A percentile compares a stretch with the other conserved stretches of the same genome.
Conservation (phyloP, 164 flowering plant species). For the Magnolia officinalis region DNA sequence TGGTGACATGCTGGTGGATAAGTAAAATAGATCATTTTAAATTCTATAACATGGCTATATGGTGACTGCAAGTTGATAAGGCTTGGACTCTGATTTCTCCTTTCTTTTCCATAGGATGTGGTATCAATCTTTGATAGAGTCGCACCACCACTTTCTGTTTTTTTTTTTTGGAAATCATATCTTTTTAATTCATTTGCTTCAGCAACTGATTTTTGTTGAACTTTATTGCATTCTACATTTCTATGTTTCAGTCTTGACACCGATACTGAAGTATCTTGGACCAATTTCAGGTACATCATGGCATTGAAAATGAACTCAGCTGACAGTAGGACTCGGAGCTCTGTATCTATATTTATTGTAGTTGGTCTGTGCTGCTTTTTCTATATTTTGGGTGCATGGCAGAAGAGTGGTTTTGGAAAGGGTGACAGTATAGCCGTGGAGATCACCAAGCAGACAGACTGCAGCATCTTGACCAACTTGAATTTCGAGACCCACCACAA, state of each 20-base stretch:
- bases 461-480: conserved; percentile 49
- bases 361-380: conserved; percentile 85
- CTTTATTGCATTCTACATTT: not conserved
- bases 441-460: conserved; percentile 61
- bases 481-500: conserved; percentile 76
- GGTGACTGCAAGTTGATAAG: not conserved
- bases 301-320: conserved; percentile 46
- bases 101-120: not conserved
- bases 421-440: conserved; percentile 77
- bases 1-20: not conserved
- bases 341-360: conserved; percentile 67
- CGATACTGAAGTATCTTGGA: not conserved
- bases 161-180: not conserved
- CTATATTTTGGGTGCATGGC: conserved; percentile 91
- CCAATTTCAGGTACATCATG: conserved; percentile 45
- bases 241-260: not conserved
- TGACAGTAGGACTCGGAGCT: conserved; percentile 65
- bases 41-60: not conserved
- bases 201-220: not conserved
- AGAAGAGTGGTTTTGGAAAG: conserved; percentile 91
- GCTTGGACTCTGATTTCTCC: not conserved
- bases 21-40: no score
- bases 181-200: not conserved
- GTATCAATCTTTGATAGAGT: not conserved
- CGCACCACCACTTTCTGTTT: not conserved